Evolutionary conservation across 2,329 filamentous ascomycete species (phyloP).

Genomic region (Fusarium graminum): DNA sequence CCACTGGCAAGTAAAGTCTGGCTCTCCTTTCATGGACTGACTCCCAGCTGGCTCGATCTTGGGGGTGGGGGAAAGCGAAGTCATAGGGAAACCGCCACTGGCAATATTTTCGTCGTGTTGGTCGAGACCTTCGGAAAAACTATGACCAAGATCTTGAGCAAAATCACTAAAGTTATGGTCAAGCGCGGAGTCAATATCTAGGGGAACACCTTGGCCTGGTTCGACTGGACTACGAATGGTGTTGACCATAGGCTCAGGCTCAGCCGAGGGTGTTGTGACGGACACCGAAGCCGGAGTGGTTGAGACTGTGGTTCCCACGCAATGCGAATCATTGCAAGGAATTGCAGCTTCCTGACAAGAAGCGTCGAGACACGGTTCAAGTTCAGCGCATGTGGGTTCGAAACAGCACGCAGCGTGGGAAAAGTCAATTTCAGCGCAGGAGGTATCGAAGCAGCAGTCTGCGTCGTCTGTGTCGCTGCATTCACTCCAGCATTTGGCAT

Average conservation of each 20-base stretch:
- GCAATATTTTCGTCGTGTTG: constrained; percentile 22
- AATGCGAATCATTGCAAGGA: constrained; percentile 55
- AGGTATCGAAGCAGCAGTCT: constrained; percentile 55
- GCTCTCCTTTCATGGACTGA: constrained; percentile 37
- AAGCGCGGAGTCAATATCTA: constrained; percentile 32
- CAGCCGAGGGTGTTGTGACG: constrained; percentile 50
- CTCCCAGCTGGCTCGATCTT: constrained; percentile 32
- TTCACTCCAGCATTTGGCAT: constrained; percentile 51
- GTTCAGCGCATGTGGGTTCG: constrained; percentile 51
- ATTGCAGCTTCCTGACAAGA: constrained; percentile 48
- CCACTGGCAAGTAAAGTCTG: constrained; percentile 55
- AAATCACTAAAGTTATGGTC: constrained; percentile 23
- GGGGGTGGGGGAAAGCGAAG: constrained; percentile 17
- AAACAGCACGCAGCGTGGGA: constrained; percentile 46
- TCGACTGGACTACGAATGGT: constrained; percentile 37
- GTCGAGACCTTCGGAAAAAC: constrained; percentile 23
- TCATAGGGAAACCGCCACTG: constrained; percentile 9
- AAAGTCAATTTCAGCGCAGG: constrained; percentile 49
- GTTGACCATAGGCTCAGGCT: constrained; percentile 42
- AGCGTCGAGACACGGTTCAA: constrained; percentile 57
- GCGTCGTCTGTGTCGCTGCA: constrained; percentile 51
- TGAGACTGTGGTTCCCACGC: constrained; percentile 49
- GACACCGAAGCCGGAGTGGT: constrained; percentile 48
- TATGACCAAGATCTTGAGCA: constrained; percentile 21
- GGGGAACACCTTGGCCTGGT: constrained; percentile 14